A percentile compares a stretch with the other conserved stretches of the same genome.
phyloP scores from a whole-genome alignment of 179 eudicot species.

The Patellifolia procumbens region DNA sequence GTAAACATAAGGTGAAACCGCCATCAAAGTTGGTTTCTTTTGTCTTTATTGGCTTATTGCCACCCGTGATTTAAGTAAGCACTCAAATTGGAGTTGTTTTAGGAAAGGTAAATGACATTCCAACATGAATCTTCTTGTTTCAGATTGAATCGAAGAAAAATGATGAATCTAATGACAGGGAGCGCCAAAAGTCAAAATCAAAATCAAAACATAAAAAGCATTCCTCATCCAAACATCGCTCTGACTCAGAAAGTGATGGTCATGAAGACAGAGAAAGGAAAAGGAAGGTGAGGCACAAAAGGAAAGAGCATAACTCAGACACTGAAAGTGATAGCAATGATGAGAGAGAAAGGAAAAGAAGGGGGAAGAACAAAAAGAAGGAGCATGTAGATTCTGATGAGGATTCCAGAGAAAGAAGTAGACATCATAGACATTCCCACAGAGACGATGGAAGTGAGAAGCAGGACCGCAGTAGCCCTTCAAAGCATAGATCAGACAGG shows the following conservation, averaged over 20 bases:
- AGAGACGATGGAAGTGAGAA: conserved; percentile 30
- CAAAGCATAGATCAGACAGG: conserved; percentile 26
- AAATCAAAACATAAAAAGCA: conserved; percentile 53
- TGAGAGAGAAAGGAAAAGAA: conserved; percentile 26
- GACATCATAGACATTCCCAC: conserved; percentile 24
- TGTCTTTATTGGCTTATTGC: no score
- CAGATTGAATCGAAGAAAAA: conserved; percentile 64
- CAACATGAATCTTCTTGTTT: conserved; percentile 20
- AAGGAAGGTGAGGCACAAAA: conserved; percentile 31
- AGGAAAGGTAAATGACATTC: neutral
- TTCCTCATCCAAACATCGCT: conserved; percentile 48
- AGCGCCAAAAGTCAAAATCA: conserved; percentile 43
- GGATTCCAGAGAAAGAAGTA: conserved; percentile 30
- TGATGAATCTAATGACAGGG: conserved; percentile 43
- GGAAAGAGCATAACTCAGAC: conserved; percentile 28
- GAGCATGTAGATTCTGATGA: conserved; percentile 15
- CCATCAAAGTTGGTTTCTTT: no score
- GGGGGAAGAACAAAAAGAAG: conserved; percentile 3
- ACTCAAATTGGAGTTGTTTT: neutral
- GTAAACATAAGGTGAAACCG: no score
- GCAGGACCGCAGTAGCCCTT: conserved; percentile 25
- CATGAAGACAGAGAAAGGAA: conserved; percentile 37
- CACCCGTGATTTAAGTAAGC: no score
- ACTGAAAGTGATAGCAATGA: conserved; percentile 27
- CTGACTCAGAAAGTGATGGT: conserved; percentile 40